phyloP scores from a whole-genome alignment of 352 stramenopile species.

The Phytophthora macrochlamydospora region DNA sequence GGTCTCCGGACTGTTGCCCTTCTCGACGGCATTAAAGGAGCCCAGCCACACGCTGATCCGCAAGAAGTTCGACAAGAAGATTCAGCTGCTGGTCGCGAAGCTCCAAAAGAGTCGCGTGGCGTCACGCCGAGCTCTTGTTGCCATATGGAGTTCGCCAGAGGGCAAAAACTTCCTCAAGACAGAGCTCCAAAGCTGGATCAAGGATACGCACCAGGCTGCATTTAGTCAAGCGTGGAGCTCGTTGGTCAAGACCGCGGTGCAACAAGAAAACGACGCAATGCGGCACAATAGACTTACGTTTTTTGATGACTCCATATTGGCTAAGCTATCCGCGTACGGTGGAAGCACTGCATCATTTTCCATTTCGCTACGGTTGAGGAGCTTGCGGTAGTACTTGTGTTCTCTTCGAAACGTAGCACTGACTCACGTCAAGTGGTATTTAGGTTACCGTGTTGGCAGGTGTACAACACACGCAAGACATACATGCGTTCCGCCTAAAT shows the following conservation, averaged over 20 bases:
- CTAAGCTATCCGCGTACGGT: too few species aligned
- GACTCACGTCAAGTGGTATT: slow-evolving; percentile 4
- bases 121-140: slow-evolving; percentile 43
- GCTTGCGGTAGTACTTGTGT: too few species aligned
- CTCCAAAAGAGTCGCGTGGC: slow-evolving; percentile 57
- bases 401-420: too few species aligned
- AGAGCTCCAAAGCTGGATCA: slow-evolving; percentile 67
- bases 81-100: slow-evolving; percentile 73
- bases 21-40: slow-evolving; percentile 87
- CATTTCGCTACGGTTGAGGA: too few species aligned
- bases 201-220: slow-evolving; percentile 49
- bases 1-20: slow-evolving; percentile 72
- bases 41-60: slow-evolving; percentile 92
- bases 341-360: too few species aligned
- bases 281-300: background rate
- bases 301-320: background rate
- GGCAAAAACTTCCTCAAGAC: slow-evolving; percentile 49
- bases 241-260: slow-evolving; percentile 33
- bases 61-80: slow-evolving; percentile 90
- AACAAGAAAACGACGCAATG: slow-evolving; percentile 16
- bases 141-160: slow-evolving; percentile 44
- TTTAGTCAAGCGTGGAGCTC: slow-evolving; percentile 57
- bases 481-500: slow-evolving; percentile 1
- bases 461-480: slow-evolving; percentile 8
- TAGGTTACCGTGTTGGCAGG: slow-evolving; percentile 7